Evolutionary conservation across 1,284 basidiomycete species (phyloP), one percentile per base, ranked within the genome.

Genomic region (Ceratobasidium sp.): DNA sequence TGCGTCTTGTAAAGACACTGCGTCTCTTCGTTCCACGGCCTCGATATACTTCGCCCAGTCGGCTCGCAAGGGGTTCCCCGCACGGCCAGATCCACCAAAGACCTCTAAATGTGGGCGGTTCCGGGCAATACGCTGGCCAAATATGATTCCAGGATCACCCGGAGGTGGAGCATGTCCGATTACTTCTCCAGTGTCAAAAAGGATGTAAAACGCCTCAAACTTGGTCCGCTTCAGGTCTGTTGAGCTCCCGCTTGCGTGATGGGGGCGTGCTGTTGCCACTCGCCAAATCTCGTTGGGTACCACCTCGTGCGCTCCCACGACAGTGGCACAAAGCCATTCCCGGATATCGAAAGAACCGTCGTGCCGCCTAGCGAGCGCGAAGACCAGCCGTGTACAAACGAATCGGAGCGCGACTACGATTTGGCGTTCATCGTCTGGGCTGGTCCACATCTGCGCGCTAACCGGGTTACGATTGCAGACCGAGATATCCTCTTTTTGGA

Each of bases 261-360:
- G 31, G 31, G 31, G 31, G 31, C 22, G 41, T 9, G 19, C 27
- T 11, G 41, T 68, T 6, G 49, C 54, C 8, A 68, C 49, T 41
- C 31, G 29, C 64, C 64, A 68, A 34, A 68, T 54, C 51, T 68
- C 64, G 11, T 68, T 37, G 39, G 64, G 64, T 0, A 68, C 64
- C 4, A 68, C 41, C 37, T 68, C 31, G 4, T 68, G 49, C 29
- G 64, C 64, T 22, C 64, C 64, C 16, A 68, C 34, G 16, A 68
- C 64, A 8, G 22, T 27, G n/a, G 46, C 22, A 16, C 53, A 22
- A 13, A 41, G 13, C 64, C 64, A 68, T 43, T 63, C 27, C 14
- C 41, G 34, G 3, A 39, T 27, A 13, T 22, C 13, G 46, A n/a
- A 14, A 24, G 51, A 11, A 37, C 7, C 41, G 19, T 41, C 2